Conservation (phyloP, 257 asterid genomes). For the Lycium barbarum region DNA sequence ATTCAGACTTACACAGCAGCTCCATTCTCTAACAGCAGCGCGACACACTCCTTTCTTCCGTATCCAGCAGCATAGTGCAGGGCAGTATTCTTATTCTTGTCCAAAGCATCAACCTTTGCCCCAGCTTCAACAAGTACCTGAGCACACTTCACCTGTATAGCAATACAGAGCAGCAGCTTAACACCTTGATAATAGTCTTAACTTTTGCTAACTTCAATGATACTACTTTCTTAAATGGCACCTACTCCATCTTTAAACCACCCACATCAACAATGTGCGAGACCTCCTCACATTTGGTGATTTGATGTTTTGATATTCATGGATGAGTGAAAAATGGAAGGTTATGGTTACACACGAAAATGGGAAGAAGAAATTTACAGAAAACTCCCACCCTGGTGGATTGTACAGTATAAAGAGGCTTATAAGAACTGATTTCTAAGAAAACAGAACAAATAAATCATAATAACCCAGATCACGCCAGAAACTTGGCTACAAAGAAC, state of each 20-base stretch:
- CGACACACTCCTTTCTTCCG: constrained; percentile 96
- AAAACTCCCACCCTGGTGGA: neutral
- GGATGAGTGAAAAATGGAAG: neutral
- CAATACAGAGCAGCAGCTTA: neutral
- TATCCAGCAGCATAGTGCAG: constrained; percentile 99
- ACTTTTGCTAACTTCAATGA: neutral
- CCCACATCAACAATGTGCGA: neutral
- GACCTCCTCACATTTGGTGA: neutral
- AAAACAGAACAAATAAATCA: too few relatives aligned
- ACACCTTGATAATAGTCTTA: neutral
- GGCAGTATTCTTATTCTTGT: constrained; percentile 96
- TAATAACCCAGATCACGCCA: neutral
- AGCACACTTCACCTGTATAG: constrained; percentile 79
- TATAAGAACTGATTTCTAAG: neutral
- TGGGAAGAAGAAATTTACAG: neutral
- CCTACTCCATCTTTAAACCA: neutral
- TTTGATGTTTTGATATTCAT: neutral
- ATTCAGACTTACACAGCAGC: constrained; percentile 92
- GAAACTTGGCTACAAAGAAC: neutral
- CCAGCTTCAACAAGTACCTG: constrained; percentile 94
- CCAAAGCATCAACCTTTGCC: constrained; percentile 93
- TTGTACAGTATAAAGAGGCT: neutral
- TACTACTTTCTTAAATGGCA: constrained; percentile 10
- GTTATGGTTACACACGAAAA: neutral
- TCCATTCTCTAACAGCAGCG: constrained; percentile 85